Evolutionary conservation across 2,329 filamentous ascomycete genomes (phyloP).

Genomic region (Aspergillus awamori): DNA sequence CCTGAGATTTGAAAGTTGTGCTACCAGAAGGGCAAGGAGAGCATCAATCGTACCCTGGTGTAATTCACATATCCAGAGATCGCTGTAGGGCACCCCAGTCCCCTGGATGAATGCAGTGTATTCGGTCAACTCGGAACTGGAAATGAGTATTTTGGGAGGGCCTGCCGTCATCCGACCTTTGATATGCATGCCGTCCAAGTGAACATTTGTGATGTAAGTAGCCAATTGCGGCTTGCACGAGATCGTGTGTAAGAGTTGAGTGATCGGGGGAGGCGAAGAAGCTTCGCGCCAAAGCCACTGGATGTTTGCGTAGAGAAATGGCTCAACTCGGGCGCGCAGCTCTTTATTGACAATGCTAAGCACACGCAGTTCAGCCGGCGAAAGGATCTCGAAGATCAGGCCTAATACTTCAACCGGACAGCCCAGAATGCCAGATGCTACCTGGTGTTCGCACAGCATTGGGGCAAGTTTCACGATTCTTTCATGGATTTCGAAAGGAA

Average conservation of each 20-base stretch:
- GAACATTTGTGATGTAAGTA: conserved; percentile 16
- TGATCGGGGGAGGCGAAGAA: conserved; percentile 18
- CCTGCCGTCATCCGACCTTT: background rate
- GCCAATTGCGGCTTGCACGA: conserved; percentile 22
- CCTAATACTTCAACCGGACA: conserved; percentile 20
- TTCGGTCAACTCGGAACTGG: conserved; percentile 8
- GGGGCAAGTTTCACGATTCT: too few relatives aligned
- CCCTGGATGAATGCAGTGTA: conserved; percentile 10
- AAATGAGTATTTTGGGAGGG: conserved; percentile 7
- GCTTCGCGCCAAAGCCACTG: conserved; percentile 17
- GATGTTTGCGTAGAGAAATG: conserved; percentile 24
- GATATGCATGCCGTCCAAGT: conserved; percentile 7
- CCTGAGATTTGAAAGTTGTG: conserved; percentile 20
- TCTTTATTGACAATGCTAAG: conserved; percentile 20
- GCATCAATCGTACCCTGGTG: conserved; percentile 21
- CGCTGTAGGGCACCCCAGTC: conserved; percentile 11
- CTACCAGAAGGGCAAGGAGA: conserved; percentile 23
- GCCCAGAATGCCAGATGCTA: background rate
- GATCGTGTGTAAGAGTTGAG: conserved; percentile 20
- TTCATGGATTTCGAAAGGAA: too few relatives aligned
- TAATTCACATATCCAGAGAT: conserved; percentile 21
- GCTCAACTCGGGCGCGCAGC: conserved; percentile 19
- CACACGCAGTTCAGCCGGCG: conserved; percentile 14
- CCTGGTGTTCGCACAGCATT: background rate
- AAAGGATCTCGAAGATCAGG: conserved; percentile 22